Base-by-base conservation (phyloP, 75 land plant genomes). In the Ceratopteris richardii region DNA sequence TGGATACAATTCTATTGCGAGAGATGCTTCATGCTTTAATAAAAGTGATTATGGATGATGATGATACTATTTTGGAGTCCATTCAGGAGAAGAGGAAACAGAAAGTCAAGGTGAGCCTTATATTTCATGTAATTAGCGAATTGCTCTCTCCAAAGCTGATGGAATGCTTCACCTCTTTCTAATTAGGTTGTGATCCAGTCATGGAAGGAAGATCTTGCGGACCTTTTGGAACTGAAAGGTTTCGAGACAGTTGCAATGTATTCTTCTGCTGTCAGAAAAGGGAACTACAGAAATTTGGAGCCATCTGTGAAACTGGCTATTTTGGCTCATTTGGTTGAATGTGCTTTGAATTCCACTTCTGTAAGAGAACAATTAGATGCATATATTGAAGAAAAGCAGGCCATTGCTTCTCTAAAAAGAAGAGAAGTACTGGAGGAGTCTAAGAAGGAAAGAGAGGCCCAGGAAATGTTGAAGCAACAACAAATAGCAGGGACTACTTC, bases 151-250 rank as follows among this genome's bases (percentile, higher is more conserved):
- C 21, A n/a, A n/a, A n/a, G 48, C 17, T n/a, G 48, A 46, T 17
- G 12, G 4, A n/a, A 14, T 46, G 4, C 14, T 20, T 46, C n/a
- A 2, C 14, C 21, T 46, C 48, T 14, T 5, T n/a, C 1, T 11
- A 23, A 23, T 22, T 52, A 90, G 96, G 61, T 83, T 37, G 60
- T 82, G 22, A 29, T 74, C 37, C 47, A 56, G 25, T 89, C 66
- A 27, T 93, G 95, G 96, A 64, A 81, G 58, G 96, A 93, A 11
- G 85, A 86, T 65, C 62, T 93, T 39, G 80, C 76, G 60, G 82
- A 85, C 43, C 82, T 88, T 65, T 52, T 89, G 31, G 90, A 86
- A 54, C 64, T 80, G 57, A 68, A 66, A 65, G 70, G 71, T 16
- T 60, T 50, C 54, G 31, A 59, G 27, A 66, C 67, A 56, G 36